Percentiles rank a stretch among this genome's conserved stretches.
Conservation (phyloP, 768 basidiomycete species). For the Psilocybe cyanescens region DNA sequence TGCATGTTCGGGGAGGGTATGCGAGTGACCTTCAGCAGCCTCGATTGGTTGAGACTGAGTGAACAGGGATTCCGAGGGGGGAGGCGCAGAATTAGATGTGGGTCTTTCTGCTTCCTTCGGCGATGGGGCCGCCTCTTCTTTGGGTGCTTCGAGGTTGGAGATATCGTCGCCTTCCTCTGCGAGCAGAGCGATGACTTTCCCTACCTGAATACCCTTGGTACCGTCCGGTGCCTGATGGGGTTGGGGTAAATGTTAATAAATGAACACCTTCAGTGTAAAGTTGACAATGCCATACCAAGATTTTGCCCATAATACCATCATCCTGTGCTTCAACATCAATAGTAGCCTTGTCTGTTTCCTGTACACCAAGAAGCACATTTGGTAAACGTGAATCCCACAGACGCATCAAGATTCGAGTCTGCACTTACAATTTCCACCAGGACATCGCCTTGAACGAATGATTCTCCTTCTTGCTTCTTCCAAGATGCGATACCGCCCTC, state of each 20-base stretch:
- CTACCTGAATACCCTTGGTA: slow-evolving; percentile 83
- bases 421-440: slow-evolving; percentile 83
- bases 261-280: not conserved
- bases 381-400: not conserved
- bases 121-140: slow-evolving; percentile 39
- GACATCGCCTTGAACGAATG: slow-evolving; percentile 82
- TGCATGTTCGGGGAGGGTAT: slow-evolving; percentile 50
- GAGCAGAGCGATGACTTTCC: slow-evolving; percentile 87
- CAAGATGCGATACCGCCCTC: slow-evolving; percentile 91
- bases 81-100: slow-evolving; percentile 23
- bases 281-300: slow-evolving; percentile 62
- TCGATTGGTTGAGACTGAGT: slow-evolving; percentile 24
- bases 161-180: slow-evolving; percentile 98
- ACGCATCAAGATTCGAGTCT: not conserved
- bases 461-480: slow-evolving; percentile 88
- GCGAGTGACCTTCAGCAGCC: slow-evolving; percentile 36
- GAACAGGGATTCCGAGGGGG: slow-evolving; percentile 19
- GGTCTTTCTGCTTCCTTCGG: slow-evolving; percentile 22
- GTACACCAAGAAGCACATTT: slow-evolving; percentile 12
- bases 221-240: slow-evolving; percentile 61
- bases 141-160: slow-evolving; percentile 74
- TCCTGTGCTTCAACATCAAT: slow-evolving; percentile 99
- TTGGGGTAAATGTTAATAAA: slow-evolving; percentile 5
- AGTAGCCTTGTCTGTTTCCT: slow-evolving; percentile 96
- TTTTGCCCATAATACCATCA: slow-evolving; percentile 93